phyloP scores from a whole-genome alignment of 345 rosid species.

The Aquilaria malaccensis region DNA sequence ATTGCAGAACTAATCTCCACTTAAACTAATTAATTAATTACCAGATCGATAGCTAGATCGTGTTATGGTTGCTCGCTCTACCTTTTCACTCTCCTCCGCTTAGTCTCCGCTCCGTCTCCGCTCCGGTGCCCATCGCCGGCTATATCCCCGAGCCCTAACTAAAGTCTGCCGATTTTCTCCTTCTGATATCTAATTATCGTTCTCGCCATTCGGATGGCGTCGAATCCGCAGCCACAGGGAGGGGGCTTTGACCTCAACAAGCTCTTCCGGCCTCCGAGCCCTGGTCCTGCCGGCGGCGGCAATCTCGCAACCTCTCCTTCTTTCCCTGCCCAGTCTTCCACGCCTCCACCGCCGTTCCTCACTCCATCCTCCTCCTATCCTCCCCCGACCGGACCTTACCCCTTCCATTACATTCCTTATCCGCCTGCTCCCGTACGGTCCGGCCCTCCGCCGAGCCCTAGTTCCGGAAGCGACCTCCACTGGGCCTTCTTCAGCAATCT shows the following conservation, averaged over 20 bases:
- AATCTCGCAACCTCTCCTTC: conserved; percentile 18
- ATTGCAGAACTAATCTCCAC: too few species aligned
- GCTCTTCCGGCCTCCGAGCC: conserved; percentile 11
- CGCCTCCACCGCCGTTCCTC: conserved; percentile 11
- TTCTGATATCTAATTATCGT: too few species aligned
- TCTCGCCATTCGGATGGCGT: conserved; percentile 1
- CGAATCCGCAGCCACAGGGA: conserved; percentile 12
- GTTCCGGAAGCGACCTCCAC: neutral
- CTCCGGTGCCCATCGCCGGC: too few species aligned
- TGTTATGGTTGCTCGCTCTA: neutral
- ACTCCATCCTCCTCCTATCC: conserved; percentile 21
- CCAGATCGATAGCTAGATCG: too few species aligned
- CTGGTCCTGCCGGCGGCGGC: conserved; percentile 3
- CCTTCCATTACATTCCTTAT: conserved; percentile 6
- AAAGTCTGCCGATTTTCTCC: too few species aligned
- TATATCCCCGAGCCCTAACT: too few species aligned
- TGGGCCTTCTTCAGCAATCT: neutral
- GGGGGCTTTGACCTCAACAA: conserved; percentile 17
- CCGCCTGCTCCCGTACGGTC: conserved; percentile 3
- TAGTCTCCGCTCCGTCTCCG: neutral
- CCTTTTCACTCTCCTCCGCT: neutral
- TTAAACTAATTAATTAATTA: too few species aligned
- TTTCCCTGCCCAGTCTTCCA: conserved; percentile 14
- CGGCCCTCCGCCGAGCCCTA: neutral
- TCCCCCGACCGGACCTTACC: conserved; percentile 17